Evolutionary conservation across 441 rosid genomes (phyloP).

Genomic region (Flueggea neowawraea): DNA sequence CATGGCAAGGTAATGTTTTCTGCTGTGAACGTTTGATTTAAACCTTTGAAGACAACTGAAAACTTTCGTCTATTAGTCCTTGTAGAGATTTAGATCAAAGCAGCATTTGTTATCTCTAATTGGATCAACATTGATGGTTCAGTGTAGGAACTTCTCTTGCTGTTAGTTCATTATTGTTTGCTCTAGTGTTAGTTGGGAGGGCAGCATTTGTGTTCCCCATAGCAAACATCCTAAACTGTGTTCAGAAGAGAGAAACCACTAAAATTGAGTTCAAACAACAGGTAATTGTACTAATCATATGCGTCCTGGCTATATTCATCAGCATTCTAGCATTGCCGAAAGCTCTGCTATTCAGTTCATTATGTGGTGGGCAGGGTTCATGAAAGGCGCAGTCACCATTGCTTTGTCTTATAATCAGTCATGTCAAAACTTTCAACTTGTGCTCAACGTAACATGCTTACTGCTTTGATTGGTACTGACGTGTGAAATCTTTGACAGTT

Average conservation of each 20-base stretch:
- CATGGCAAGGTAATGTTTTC: constrained; percentile 45
- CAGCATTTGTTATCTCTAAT: constrained; percentile 3
- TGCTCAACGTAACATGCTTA: not conserved
- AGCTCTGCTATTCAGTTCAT: constrained; percentile 36
- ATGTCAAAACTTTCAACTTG: not conserved
- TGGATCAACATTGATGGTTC: constrained; percentile 23
- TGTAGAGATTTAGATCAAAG: not conserved
- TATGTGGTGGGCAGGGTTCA: constrained; percentile 83
- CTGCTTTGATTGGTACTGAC: constrained; percentile 12
- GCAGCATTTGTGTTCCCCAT: constrained; percentile 66
- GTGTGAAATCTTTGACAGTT: constrained; percentile 38
- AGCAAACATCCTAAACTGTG: constrained; percentile 36
- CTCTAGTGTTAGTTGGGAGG: constrained; percentile 50
- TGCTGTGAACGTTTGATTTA: not conserved
- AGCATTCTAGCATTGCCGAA: not conserved
- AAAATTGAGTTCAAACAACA: constrained; percentile 49
- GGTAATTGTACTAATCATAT: constrained; percentile 21
- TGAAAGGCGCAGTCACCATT: constrained; percentile 80
- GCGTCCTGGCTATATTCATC: no score
- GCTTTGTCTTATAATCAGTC: constrained; percentile 58
- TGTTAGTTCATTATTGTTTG: constrained; percentile 47
- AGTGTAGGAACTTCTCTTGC: constrained; percentile 47
- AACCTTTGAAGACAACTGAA: not conserved
- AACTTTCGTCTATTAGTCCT: not conserved
- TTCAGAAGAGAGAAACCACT: constrained; percentile 15